phyloP scores from a whole-genome alignment of 2,329 filamentous ascomycete genomes.

The Penicillium sp. region DNA sequence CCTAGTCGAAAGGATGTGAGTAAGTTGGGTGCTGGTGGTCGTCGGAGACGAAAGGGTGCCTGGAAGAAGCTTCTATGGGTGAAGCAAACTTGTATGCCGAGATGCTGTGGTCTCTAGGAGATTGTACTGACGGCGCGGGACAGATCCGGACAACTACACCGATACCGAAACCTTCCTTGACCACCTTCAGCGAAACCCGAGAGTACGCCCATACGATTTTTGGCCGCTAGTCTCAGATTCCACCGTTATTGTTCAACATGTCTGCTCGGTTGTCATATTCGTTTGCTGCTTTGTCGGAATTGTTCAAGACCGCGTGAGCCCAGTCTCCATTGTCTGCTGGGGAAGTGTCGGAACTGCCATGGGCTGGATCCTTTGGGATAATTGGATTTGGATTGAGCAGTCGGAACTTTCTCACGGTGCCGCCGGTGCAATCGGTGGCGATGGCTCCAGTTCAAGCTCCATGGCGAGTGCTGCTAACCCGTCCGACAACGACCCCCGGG shows the following conservation, averaged over 20 bases:
- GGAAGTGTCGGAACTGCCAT: constrained; percentile 76
- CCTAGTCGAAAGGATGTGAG: constrained; percentile 42
- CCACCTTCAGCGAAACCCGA: constrained; percentile 88
- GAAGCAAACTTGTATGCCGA: constrained; percentile 73
- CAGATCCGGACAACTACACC: constrained; percentile 97
- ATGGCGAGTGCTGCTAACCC: constrained; percentile 30
- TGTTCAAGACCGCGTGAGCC: constrained; percentile 78
- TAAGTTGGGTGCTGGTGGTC: constrained; percentile 56
- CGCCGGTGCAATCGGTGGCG: constrained; percentile 31
- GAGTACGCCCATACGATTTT: constrained; percentile 92
- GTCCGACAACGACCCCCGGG: constrained; percentile 23
- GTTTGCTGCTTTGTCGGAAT: constrained; percentile 91
- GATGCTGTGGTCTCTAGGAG: neutral
- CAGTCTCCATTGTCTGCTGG: constrained; percentile 81
- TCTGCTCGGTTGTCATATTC: constrained; percentile 92
- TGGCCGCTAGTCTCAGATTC: constrained; percentile 94
- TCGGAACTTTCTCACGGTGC: constrained; percentile 34
- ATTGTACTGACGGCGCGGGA: constrained; percentile 2
- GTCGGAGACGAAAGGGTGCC: constrained; percentile 63
- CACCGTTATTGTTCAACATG: constrained; percentile 94
- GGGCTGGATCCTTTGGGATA: constrained; percentile 88
- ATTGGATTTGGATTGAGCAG: constrained; percentile 74
- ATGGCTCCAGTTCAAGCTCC: constrained; percentile 42
- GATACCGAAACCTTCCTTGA: constrained; percentile 96
- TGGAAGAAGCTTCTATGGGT: constrained; percentile 99